A percentile compares a stretch with the other conserved stretches of the same genome.
Conservation (phyloP, 768 basidiomycete species). For the Termitomyces sp. region DNA sequence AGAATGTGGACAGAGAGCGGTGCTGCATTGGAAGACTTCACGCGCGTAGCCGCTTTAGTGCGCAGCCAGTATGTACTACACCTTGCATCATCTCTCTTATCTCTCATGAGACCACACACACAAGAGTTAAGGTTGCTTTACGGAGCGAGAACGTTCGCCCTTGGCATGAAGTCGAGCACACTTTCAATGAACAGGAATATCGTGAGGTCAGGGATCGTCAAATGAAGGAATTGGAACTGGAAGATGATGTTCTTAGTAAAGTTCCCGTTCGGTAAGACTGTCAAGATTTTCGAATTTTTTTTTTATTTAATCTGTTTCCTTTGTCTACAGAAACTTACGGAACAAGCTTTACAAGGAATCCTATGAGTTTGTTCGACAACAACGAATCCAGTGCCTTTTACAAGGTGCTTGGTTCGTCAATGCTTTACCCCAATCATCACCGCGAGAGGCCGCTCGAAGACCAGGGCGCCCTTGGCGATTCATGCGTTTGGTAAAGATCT, state of each 20-base stretch:
- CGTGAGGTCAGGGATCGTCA: constrained; percentile 82
- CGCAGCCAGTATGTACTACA: constrained; percentile 70
- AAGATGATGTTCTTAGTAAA: constrained; percentile 84
- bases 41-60: constrained; percentile 70
- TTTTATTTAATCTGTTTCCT: neutral
- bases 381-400: constrained; percentile 81
- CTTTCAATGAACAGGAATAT: constrained; percentile 79
- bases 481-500: constrained; percentile 70
- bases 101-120: neutral
- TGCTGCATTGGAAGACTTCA: constrained; percentile 70
- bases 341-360: constrained; percentile 87
- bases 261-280: constrained; percentile 71
- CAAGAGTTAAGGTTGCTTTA: constrained; percentile 72
- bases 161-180: constrained; percentile 82
- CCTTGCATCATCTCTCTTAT: constrained; percentile 4
- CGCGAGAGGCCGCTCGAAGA: constrained; percentile 49
- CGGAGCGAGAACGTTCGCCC: constrained; percentile 65
- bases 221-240: constrained; percentile 84
- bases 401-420: constrained; percentile 94
- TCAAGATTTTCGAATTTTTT: neutral
- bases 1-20: constrained; percentile 91
- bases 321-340: constrained; percentile 60
- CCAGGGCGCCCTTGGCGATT: constrained; percentile 77
- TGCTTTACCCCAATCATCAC: constrained; percentile 51
- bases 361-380: constrained; percentile 83